Conservation (phyloP, 176 grass and related monocot species). For the Melocanna baccifera region DNA sequence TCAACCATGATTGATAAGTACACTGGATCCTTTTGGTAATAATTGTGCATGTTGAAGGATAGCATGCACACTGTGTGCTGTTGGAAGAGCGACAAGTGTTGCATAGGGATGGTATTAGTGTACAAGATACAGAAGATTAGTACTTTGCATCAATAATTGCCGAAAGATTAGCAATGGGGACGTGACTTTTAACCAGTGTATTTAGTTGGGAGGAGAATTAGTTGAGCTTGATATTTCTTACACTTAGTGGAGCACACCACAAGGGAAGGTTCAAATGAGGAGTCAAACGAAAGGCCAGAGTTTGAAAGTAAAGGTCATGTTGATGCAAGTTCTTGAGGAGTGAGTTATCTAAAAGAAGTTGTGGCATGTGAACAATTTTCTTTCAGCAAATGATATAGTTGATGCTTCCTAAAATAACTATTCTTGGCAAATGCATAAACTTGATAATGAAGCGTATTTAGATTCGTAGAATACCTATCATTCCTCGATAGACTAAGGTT, state of each 20-base stretch:
- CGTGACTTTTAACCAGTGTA: slow-evolving; percentile 5
- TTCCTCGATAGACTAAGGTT: neutral
- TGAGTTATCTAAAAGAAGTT: neutral
- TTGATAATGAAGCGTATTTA: neutral
- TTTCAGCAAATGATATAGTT: neutral
- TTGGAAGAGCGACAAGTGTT: slow-evolving; percentile 22
- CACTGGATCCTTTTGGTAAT: slow-evolving; percentile 34
- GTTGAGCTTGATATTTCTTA: slow-evolving; percentile 1
- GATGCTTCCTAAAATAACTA: neutral
- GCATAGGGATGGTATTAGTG: slow-evolving; percentile 32
- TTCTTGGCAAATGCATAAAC: neutral
- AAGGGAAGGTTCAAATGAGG: slow-evolving; percentile 15
- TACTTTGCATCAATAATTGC: slow-evolving; percentile 45
- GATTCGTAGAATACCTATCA: neutral
- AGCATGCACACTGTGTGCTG: slow-evolving; percentile 30
- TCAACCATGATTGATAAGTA: slow-evolving; percentile 38
- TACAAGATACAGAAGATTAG: slow-evolving; percentile 6
- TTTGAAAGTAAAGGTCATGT: neutral
- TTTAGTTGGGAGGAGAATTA: neutral
- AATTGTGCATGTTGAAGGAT: slow-evolving; percentile 31
- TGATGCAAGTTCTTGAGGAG: neutral
- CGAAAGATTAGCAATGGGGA: slow-evolving; percentile 24
- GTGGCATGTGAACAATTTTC: neutral
- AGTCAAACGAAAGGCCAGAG: neutral
- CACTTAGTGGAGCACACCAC: slow-evolving; percentile 18